Evolutionary conservation across 2,329 filamentous ascomycete species (phyloP).

Genomic region (Phaeophleospora eucalypticola): DNA sequence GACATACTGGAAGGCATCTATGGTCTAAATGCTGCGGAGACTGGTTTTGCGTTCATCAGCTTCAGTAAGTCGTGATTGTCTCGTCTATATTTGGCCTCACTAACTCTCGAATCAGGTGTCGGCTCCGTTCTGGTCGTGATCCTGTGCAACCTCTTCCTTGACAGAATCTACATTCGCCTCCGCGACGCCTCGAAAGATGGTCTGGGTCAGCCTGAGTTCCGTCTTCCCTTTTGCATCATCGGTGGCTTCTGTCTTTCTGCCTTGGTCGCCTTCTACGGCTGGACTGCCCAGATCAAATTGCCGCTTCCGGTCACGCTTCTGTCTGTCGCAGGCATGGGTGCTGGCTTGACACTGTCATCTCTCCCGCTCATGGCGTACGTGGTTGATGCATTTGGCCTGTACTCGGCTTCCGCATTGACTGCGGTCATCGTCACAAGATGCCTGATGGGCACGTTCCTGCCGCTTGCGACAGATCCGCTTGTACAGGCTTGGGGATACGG

Average conservation of each 20-base stretch:
- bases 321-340: slow-evolving; percentile 49
- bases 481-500: slow-evolving; percentile 39
- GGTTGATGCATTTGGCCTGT: slow-evolving; percentile 44
- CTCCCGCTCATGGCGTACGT: slow-evolving; percentile 45
- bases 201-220: slow-evolving; percentile 52
- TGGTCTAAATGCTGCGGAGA: slow-evolving; percentile 45
- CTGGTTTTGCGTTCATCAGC: slow-evolving; percentile 51
- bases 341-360: slow-evolving; percentile 43
- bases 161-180: slow-evolving; percentile 35
- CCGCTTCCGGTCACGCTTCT: slow-evolving; percentile 57
- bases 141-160: slow-evolving; percentile 34
- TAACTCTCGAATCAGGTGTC: too few relatives aligned
- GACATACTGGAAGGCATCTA: slow-evolving; percentile 41
- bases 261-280: slow-evolving; percentile 57
- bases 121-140: slow-evolving; percentile 39
- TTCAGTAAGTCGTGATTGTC: slow-evolving; percentile 51
- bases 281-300: slow-evolving; percentile 47
- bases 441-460: slow-evolving; percentile 44
- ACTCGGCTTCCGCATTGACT: slow-evolving; percentile 44
- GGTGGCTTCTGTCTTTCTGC: slow-evolving; percentile 50
- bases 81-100: too few relatives aligned
- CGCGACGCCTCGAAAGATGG: slow-evolving; percentile 24
- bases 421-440: slow-evolving; percentile 42
- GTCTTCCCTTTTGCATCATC: slow-evolving; percentile 56
- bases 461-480: slow-evolving; percentile 42